Conservation (phyloP, 2,329 filamentous ascomycete genomes). For the Fusarium duplospermum region DNA sequence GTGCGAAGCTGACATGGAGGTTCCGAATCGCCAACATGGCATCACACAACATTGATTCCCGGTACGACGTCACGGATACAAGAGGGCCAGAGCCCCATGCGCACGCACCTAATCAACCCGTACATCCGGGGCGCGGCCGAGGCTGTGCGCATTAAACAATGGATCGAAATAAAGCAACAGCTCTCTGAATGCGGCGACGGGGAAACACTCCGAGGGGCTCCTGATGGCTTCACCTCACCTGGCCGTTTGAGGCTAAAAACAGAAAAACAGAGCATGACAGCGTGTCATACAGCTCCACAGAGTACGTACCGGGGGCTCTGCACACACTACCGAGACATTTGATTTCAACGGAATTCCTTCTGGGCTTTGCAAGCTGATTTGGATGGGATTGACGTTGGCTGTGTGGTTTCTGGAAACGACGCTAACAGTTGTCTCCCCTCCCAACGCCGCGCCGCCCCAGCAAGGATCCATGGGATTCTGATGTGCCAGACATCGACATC, state of each 20-base stretch:
- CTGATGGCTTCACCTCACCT: constrained; percentile 8
- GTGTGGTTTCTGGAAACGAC: constrained; percentile 11
- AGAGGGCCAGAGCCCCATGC: not conserved
- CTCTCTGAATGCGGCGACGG: not conserved
- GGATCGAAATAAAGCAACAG: constrained; percentile 12
- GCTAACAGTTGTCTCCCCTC: constrained; percentile 10
- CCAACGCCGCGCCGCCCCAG: not conserved
- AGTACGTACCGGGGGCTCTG: constrained; percentile 7
- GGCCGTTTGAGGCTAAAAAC: constrained; percentile 10
- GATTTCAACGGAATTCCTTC: not conserved
- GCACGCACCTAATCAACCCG: not conserved
- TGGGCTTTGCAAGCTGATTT: not conserved
- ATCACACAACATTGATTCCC: not conserved
- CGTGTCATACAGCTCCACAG: constrained; percentile 14
- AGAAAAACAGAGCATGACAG: constrained; percentile 20
- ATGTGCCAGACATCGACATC: not conserved
- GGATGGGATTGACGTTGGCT: not conserved
- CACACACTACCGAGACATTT: constrained; percentile 16
- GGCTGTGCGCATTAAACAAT: constrained; percentile 17
- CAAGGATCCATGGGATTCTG: not conserved
- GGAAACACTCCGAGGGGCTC: constrained; percentile 4
- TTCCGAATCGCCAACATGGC: not conserved
- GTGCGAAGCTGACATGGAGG: not conserved
- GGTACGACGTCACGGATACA: constrained; percentile 6
- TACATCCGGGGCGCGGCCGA: constrained; percentile 21